Conservation (phyloP, 305 asterid genomes). For the Solanum chacoense region DNA sequence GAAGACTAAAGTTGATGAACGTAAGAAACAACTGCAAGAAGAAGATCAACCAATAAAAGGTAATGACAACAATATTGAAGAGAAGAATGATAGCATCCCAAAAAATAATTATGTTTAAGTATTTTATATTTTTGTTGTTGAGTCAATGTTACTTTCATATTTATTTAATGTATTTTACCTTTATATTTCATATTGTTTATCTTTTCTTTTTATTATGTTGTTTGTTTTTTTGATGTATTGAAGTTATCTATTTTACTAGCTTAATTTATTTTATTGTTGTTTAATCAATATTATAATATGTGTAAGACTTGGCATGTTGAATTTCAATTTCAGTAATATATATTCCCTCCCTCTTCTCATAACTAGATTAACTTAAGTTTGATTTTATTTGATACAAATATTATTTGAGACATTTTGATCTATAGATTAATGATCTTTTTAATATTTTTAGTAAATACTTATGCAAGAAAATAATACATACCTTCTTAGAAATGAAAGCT, state of each 20-base stretch:
- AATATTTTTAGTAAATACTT: no score
- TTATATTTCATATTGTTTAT: background rate
- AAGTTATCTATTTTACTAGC: background rate
- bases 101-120: no score
- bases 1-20: background rate
- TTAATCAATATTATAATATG: background rate
- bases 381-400: background rate
- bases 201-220: background rate
- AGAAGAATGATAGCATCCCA: background rate
- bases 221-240: background rate
- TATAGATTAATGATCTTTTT: no score
- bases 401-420: background rate
- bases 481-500: background rate
- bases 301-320: background rate
- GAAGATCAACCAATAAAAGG: background rate
- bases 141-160: background rate
- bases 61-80: background rate
- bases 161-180: background rate
- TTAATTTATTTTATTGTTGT: no score
- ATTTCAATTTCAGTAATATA: background rate
- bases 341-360: background rate
- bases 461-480: background rate
- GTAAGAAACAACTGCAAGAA: background rate
- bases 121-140: background rate
- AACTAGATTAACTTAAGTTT: background rate